phyloP scores from a whole-genome alignment of 495 filamentous ascomycete genomes.

The Achaetomiella virescens region DNA sequence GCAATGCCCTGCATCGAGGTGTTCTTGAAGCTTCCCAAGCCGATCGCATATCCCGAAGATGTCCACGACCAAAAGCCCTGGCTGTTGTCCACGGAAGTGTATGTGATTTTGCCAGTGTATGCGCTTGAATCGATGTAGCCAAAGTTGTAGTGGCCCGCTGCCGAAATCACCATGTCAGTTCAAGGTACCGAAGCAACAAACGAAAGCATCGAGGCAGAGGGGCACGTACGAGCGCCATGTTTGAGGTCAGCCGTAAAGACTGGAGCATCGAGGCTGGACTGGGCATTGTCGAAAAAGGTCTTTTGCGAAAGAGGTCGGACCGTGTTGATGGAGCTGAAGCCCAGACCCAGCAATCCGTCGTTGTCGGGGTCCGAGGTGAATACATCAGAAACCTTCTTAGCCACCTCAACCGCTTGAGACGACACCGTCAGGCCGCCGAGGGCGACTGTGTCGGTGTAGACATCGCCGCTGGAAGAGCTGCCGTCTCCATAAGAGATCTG shows the following conservation, averaged over 20 bases:
- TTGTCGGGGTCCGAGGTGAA: conserved; percentile 57
- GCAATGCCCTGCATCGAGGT: conserved; percentile 47
- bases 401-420: conserved; percentile 64
- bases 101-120: conserved; percentile 59
- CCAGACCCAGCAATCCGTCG: conserved; percentile 70
- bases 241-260: conserved; percentile 66
- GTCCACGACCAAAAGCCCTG: conserved; percentile 71
- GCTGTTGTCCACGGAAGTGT: conserved; percentile 49
- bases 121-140: conserved; percentile 61
- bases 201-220: no score
- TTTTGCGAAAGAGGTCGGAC: conserved; percentile 53
- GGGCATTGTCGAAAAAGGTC: conserved; percentile 71
- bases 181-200: neutral
- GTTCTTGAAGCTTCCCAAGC: conserved; percentile 32
- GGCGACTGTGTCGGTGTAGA: conserved; percentile 64
- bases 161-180: neutral
- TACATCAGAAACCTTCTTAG: conserved; percentile 50
- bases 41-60: conserved; percentile 55
- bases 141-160: conserved; percentile 66
- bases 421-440: conserved; percentile 57
- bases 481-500: conserved; percentile 67
- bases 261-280: conserved; percentile 47
- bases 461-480: conserved; percentile 56
- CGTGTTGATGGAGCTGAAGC: conserved; percentile 65
- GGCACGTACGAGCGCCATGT: conserved; percentile 39